Base-by-base conservation (phyloP, 2,329 filamentous ascomycete species). In the Taxawa tesnikishii region DNA sequence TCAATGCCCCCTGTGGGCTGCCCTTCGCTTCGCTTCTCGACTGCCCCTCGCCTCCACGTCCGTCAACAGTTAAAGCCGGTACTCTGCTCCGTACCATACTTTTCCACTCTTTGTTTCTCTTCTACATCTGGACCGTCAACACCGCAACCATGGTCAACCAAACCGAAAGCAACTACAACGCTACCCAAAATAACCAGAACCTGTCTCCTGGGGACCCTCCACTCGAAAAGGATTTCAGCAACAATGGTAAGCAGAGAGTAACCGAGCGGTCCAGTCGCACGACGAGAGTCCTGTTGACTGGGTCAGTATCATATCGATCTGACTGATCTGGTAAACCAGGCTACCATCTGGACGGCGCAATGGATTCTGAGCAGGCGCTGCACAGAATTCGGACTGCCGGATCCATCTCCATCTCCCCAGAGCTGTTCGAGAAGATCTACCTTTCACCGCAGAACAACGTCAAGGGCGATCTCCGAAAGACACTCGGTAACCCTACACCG, bases 361-460 rank as follows among this genome's bases (percentile, higher is more conserved):
- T 50, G 39, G 50, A 55, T 24, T 39, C 47, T 6, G 56, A 57
- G 12, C 47, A 53, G 33, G 62, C 62, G 6, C 41, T 67, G 35
- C 50, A 47, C 34, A 55, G 55, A 29, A 63, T 66, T 41, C 55
- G 59, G 17, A 71, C 68, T 2, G 64, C 66, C 16, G 67, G 68
- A 37, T 68, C 64, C 47, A 59, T 70, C 29, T 67, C 65, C 28
- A 68, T 69, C 44, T 62, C 59, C 4, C 66, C 66, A 2, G 65
- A 68, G 42, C 56, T 68, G 3, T 68, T 68, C 43, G 65, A 68
- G 48, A 68, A 67, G 49, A 55, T 68, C 29, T 68, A 68, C 38
- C 56, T 68, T 1, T 61, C 61, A 21, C 65, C 65, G 5, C 60
- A 64, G 43, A 68, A 63, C 43, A 47, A 53, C 19, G 65, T 69